Base-by-base conservation (phyloP, 2,329 filamentous ascomycete species). In the Xylariales sp. region DNA sequence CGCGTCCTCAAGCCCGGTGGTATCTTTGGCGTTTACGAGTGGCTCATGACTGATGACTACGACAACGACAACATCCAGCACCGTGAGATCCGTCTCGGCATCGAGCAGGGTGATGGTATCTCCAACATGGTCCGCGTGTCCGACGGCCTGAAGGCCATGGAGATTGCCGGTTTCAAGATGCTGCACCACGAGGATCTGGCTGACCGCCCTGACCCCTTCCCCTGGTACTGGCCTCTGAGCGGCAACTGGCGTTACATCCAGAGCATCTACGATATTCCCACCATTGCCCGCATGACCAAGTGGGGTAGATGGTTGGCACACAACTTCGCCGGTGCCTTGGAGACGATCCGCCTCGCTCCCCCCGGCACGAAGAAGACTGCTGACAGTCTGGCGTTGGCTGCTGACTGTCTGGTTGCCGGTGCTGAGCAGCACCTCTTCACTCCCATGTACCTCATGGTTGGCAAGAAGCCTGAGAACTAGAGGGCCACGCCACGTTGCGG, bases 401-500 rank as follows among this genome's bases (percentile, higher is more conserved):
- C 79, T 10, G 90, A 96, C 63, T 85, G 80, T 53, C 71, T 97
- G 36, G 90, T 95, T 16, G 88, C 86, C 33, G 91, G 91, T 64
- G 91, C 82, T 24, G 78, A 81, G 61, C 75, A 90, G 69, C 86
- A 95, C 63, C 76, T 97, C n/a, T 97, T 97, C 68, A 97, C 91
- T 2, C 91, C 91, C 40, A 97, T 97, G 91, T 96, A 95, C 69
- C 72, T 97, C 57, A 96, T 96, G 88, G 79, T 96, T 42, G 91
- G 81, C 44, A 81, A 87, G 66, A 96, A 96, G 75, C 88, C 91
- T 4, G 52, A 53, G 36, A 58, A 66, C 49, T 66, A 57, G 50
- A 8, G 23, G 23, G 23, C 23, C 8, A 23, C 15, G 38, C 41
- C 54, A 73, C 74, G 70, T 73, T 70, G 54, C 69, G 70, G 55